Evolutionary conservation across 2,329 filamentous ascomycete genomes (phyloP).

Genomic region (Trichophyton verrucosum): DNA sequence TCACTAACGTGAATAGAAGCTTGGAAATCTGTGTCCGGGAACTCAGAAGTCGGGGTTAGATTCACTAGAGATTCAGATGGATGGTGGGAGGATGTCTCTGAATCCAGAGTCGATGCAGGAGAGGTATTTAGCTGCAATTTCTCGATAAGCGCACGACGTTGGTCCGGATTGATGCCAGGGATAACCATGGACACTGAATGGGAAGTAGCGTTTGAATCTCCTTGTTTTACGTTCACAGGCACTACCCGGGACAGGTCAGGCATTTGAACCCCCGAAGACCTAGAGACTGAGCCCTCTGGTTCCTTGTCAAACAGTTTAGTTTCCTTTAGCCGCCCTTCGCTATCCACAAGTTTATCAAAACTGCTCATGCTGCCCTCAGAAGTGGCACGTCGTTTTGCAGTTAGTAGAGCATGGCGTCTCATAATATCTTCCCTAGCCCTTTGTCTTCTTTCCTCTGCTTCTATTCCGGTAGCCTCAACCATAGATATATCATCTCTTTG

Average conservation of each 20-base stretch:
- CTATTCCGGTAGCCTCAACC: slow-evolving; percentile 33
- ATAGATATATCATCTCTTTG: slow-evolving; percentile 34
- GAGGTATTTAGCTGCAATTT: slow-evolving; percentile 16
- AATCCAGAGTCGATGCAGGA: slow-evolving; percentile 19
- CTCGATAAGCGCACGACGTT: slow-evolving; percentile 12
- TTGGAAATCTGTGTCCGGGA: slow-evolving; percentile 19
- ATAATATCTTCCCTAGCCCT: slow-evolving; percentile 35
- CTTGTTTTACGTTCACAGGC: slow-evolving; percentile 18
- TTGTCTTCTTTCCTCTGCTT: slow-evolving; percentile 34
- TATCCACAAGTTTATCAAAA: slow-evolving; percentile 37
- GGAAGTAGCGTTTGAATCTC: slow-evolving; percentile 8
- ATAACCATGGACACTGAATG: slow-evolving; percentile 15
- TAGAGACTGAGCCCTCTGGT: slow-evolving; percentile 16
- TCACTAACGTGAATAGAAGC: slow-evolving; percentile 10
- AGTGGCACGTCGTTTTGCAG: slow-evolving; percentile 24
- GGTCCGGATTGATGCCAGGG: slow-evolving; percentile 9
- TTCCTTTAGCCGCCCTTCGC: slow-evolving; percentile 26
- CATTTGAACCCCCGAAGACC: slow-evolving; percentile 29
- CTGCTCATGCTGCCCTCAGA: slow-evolving; percentile 17
- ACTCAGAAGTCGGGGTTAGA: slow-evolving; percentile 36
- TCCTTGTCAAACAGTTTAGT: not conserved
- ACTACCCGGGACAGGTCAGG: slow-evolving; percentile 12
- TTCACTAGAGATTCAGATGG: slow-evolving; percentile 33
- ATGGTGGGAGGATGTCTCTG: slow-evolving; percentile 26
- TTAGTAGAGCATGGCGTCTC: slow-evolving; percentile 30